These are phyloP conservation scores for Paspalum vaginatum DNA, from an alignment of 176 grass and related monocot species.

Conservation along the genomic window DNA sequence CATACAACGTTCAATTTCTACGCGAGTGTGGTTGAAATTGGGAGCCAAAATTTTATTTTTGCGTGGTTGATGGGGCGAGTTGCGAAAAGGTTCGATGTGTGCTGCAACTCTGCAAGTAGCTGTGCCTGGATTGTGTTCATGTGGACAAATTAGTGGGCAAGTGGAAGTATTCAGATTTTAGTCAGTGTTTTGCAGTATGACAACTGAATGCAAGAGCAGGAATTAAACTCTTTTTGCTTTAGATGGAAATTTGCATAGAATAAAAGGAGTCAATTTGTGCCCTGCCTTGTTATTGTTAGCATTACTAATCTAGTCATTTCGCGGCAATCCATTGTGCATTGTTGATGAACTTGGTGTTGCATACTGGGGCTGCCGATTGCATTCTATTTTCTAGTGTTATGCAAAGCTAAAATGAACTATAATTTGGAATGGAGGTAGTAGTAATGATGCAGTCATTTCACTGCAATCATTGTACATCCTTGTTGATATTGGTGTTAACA, in stretches of 20 bases:
- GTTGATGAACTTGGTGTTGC: neutral
- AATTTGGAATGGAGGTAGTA: neutral
- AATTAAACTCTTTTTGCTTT: neutral
- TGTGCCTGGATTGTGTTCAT: neutral
- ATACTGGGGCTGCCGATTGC: too few relatives aligned
- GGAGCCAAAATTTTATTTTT: neutral
- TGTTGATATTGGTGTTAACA: neutral
- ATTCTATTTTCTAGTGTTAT: too few relatives aligned
- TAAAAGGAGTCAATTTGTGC: neutral
- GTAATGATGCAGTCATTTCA: neutral
- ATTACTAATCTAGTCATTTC: neutral
- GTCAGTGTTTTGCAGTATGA: neutral
- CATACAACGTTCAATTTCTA: neutral
- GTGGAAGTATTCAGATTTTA: neutral
- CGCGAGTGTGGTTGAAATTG: neutral
- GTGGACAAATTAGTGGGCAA: neutral
- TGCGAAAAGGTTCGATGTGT: neutral
- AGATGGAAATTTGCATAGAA: neutral
- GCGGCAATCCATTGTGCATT: neutral
- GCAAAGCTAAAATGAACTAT: too few relatives aligned
- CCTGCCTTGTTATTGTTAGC: neutral
- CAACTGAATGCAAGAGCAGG: neutral
- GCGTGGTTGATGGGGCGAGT: neutral
- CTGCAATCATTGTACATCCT: neutral
- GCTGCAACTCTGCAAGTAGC: conserved; percentile 1